A percentile compares a stretch with the other conserved stretches of the same genome.
phyloP scores from a whole-genome alignment of 2,329 filamentous ascomycete genomes.

The Exophiala dermatitidis region DNA sequence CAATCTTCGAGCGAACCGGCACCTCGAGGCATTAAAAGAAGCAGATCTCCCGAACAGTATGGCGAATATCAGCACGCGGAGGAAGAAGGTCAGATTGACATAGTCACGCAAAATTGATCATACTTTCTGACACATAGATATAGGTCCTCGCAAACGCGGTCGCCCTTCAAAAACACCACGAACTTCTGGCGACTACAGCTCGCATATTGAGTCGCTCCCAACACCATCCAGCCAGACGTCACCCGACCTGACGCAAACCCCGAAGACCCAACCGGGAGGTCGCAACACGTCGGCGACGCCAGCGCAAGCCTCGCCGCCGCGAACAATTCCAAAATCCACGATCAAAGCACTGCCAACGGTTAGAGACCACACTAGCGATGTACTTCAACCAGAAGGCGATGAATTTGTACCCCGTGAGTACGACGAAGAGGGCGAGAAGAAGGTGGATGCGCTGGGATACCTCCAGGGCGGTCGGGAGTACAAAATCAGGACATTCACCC shows the following conservation, averaged over 20 bases:
- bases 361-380: slow-evolving; percentile 92
- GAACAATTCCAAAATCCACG: slow-evolving; percentile 46
- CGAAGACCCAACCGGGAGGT: slow-evolving; percentile 29
- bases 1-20: slow-evolving; percentile 35
- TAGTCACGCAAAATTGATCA: not conserved
- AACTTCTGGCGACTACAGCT: slow-evolving; percentile 31
- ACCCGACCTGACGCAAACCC: slow-evolving; percentile 34
- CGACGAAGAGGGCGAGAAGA: slow-evolving; percentile 89
- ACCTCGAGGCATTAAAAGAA: slow-evolving; percentile 69
- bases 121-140: slow-evolving; percentile 1
- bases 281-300: slow-evolving; percentile 39
- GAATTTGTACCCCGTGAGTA: slow-evolving; percentile 92
- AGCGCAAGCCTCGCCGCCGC: slow-evolving; percentile 51
- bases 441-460: slow-evolving; percentile 77
- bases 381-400: slow-evolving; percentile 79
- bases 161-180: slow-evolving; percentile 45
- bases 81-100: slow-evolving; percentile 52
- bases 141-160: slow-evolving; percentile 43
- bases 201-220: slow-evolving; percentile 28
- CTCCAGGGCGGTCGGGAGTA: slow-evolving; percentile 78
- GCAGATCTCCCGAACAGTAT: slow-evolving; percentile 65
- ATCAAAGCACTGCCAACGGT: slow-evolving; percentile 94
- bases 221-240: slow-evolving; percentile 29
- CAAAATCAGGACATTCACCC: slow-evolving; percentile 85
- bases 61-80: slow-evolving; percentile 48